phyloP scores from a whole-genome alignment of 257 asterid genomes.

The Linaria vulgaris region DNA sequence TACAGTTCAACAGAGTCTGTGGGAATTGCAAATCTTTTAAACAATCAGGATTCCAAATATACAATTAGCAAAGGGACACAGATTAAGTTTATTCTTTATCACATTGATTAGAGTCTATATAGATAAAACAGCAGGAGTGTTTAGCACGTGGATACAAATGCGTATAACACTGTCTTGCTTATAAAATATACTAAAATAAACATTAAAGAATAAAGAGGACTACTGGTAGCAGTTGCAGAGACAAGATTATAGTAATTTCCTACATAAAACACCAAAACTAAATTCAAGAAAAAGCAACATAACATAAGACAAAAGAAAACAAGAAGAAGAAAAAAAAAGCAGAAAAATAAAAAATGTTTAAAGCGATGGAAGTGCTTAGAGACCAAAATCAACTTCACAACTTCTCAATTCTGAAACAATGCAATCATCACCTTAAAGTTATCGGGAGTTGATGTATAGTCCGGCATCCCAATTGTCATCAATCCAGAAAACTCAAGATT shows the following conservation, averaged over 20 bases:
- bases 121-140: constrained; percentile 3
- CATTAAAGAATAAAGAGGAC: neutral
- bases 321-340: neutral
- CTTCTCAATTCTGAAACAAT: neutral
- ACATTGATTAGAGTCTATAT: no score
- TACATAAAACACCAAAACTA: neutral
- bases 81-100: no score
- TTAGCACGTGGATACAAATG: constrained; percentile 5
- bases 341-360: neutral
- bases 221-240: neutral
- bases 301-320: neutral
- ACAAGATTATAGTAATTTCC: no score
- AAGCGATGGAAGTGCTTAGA: neutral
- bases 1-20: constrained; percentile 64
- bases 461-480: constrained; percentile 93
- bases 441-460: constrained; percentile 84
- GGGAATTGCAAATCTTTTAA: constrained; percentile 24
- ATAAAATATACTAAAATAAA: no score
- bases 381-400: constrained; percentile 14
- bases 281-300: neutral
- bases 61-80: constrained; percentile 6
- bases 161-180: neutral
- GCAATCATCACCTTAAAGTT: constrained; percentile 64
- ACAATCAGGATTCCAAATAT: constrained; percentile 20
- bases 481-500: constrained; percentile 84